A percentile compares a stretch with the other conserved stretches of the same genome.
Evolutionary conservation across 2,329 filamentous ascomycete species (phyloP).

Genomic region (Cercospora zeae-maydis): DNA sequence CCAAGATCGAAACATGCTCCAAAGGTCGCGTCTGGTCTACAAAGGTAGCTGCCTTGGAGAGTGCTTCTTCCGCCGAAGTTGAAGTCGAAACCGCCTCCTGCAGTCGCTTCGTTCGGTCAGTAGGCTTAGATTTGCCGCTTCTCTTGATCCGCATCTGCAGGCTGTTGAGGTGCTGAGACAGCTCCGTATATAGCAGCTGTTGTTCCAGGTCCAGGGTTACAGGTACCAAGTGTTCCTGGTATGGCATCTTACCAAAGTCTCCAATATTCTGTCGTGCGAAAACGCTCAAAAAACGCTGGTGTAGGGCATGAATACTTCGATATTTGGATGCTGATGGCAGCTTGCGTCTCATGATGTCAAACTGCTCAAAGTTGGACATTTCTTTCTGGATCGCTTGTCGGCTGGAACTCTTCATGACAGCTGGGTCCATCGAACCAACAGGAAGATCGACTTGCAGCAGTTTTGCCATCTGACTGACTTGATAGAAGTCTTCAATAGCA

Average conservation of each 20-base stretch:
- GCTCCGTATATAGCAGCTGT: constrained; percentile 52
- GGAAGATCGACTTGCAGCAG: constrained; percentile 56
- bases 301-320: constrained; percentile 47
- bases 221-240: constrained; percentile 44
- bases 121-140: constrained; percentile 35
- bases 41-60: constrained; percentile 48
- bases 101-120: constrained; percentile 41
- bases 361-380: constrained; percentile 52
- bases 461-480: constrained; percentile 57
- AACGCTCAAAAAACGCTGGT: constrained; percentile 54
- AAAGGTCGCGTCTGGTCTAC: constrained; percentile 9
- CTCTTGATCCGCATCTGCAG: constrained; percentile 49
- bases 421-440: constrained; percentile 49
- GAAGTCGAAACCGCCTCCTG: constrained; percentile 47
- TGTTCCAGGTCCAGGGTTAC: constrained; percentile 49
- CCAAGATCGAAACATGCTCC: constrained; percentile 5
- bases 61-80: constrained; percentile 49
- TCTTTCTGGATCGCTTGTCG: constrained; percentile 43
- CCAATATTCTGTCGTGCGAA: constrained; percentile 49
- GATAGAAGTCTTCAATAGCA: constrained; percentile 54
- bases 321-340: constrained; percentile 53
- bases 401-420: constrained; percentile 45
- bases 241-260: constrained; percentile 43
- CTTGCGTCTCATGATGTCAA: constrained; percentile 50
- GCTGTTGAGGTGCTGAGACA: constrained; percentile 53